Conservation (phyloP, 1,284 basidiomycete genomes). For the Irpex sp. region DNA sequence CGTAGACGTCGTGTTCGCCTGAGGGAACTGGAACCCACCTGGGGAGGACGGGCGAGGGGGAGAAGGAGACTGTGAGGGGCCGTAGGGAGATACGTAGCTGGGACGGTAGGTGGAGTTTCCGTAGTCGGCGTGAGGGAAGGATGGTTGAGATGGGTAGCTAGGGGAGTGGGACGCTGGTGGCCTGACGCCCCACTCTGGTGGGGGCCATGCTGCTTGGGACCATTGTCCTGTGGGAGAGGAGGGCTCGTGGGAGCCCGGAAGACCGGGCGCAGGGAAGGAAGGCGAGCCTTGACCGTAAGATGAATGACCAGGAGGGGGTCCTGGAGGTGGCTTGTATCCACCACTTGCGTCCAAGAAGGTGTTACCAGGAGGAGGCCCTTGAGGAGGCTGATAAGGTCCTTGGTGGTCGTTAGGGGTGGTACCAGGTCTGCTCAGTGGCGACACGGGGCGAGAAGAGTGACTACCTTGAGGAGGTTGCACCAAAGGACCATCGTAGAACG, state of each 20-base stretch:
- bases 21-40: slow-evolving; percentile 22
- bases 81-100: neutral
- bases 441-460: neutral
- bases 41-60: slow-evolving; percentile 2
- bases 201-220: slow-evolving; percentile 42
- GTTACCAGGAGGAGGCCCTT: neutral
- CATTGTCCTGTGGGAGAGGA: slow-evolving; percentile 19
- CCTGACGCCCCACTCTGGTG: slow-evolving; percentile 38
- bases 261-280: slow-evolving; percentile 8
- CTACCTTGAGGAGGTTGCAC: slow-evolving; percentile 6
- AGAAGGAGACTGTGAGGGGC: neutral
- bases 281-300: neutral
- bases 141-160: neutral
- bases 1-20: slow-evolving; percentile 13
- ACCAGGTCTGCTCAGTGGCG: neutral
- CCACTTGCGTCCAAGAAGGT: neutral
- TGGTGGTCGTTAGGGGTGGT: neutral
- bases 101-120: neutral
- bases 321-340: neutral
- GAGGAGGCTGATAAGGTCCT: neutral
- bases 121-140: neutral
- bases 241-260: neutral
- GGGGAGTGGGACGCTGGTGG: neutral
- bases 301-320: slow-evolving; percentile 2
- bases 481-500: neutral